Percentiles rank a stretch among this genome's conserved stretches.
Conservation (phyloP, 2,329 filamentous ascomycete species). For the Leptographium galeiforme region DNA sequence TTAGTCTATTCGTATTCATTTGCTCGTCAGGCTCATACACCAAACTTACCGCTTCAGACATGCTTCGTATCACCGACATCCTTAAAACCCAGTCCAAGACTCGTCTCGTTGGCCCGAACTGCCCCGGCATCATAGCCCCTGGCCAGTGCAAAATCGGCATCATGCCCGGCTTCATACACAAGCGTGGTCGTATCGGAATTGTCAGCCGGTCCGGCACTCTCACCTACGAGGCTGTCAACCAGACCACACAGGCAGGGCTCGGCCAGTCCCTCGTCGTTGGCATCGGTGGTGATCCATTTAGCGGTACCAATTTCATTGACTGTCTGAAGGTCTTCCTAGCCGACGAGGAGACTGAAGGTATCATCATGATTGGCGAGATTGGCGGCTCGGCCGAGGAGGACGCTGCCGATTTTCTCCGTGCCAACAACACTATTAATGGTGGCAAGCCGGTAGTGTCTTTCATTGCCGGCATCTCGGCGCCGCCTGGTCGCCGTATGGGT, state of each 20-base stretch:
- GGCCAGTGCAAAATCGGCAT: slow-evolving; percentile 99
- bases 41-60: slow-evolving; percentile 45
- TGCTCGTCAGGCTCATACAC: neutral
- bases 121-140: slow-evolving; percentile 86
- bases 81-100: slow-evolving; percentile 97
- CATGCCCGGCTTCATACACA: slow-evolving; percentile 99
- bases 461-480: slow-evolving; percentile 95
- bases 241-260: slow-evolving; percentile 92
- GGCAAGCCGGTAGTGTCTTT: slow-evolving; percentile 94
- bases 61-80: slow-evolving; percentile 97
- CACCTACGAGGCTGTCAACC: slow-evolving; percentile 99
- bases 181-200: slow-evolving; percentile 96
- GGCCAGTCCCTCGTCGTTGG: slow-evolving; percentile 97
- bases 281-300: slow-evolving; percentile 97
- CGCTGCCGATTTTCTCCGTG: slow-evolving; percentile 87
- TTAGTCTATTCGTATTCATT: slow-evolving; percentile 28
- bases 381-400: slow-evolving; percentile 96
- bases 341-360: slow-evolving; percentile 92
- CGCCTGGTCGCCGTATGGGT: slow-evolving; percentile 92
- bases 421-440: slow-evolving; percentile 73
- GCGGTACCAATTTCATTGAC: slow-evolving; percentile 99
- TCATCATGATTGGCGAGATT: slow-evolving; percentile 99
- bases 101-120: slow-evolving; percentile 92
- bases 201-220: slow-evolving; percentile 96
- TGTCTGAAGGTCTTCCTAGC: slow-evolving; percentile 94